These are phyloP conservation scores for Lathyrus tuberosus DNA, from an alignment of 306 rosid species.

Conservation along the genomic window DNA sequence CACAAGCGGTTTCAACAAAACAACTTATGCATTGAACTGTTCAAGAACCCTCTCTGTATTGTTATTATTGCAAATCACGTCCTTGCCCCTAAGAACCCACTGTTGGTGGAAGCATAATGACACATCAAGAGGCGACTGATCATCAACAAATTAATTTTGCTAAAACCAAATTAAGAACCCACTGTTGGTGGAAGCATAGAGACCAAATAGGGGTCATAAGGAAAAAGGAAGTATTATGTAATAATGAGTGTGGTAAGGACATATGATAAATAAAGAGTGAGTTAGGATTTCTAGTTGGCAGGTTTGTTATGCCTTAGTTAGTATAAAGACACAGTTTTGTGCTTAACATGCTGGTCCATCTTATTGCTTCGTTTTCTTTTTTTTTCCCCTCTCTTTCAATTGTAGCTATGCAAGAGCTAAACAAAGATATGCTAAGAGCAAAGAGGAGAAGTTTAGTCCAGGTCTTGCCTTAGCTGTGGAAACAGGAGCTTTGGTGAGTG, in stretches of 20 bases:
- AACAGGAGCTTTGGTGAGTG: conserved; percentile 90
- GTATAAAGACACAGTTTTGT: too few relatives aligned
- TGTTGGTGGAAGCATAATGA: background rate
- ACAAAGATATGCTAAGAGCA: conserved; percentile 62
- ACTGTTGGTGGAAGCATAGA: too few relatives aligned
- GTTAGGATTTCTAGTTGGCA: too few relatives aligned
- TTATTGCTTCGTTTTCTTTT: conserved; percentile 14
- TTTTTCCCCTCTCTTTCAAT: background rate
- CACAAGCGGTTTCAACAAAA: background rate
- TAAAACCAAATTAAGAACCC: too few relatives aligned
- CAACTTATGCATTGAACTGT: background rate
- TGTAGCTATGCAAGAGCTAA: conserved; percentile 84
- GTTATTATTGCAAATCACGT: background rate
- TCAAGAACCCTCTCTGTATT: background rate
- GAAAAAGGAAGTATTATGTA: too few relatives aligned
- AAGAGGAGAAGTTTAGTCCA: conserved; percentile 66
- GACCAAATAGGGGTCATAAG: too few relatives aligned
- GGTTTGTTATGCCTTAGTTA: too few relatives aligned
- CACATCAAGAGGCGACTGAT: background rate
- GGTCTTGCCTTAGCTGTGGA: conserved; percentile 81
- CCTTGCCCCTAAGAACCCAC: background rate
- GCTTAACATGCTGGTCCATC: conserved; percentile 3
- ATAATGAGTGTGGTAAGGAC: too few relatives aligned
- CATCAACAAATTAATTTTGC: too few relatives aligned
- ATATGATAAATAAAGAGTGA: too few relatives aligned